Conservation (phyloP, 495 filamentous ascomycete genomes). For the Paragyromitra xinjiangensis region DNA sequence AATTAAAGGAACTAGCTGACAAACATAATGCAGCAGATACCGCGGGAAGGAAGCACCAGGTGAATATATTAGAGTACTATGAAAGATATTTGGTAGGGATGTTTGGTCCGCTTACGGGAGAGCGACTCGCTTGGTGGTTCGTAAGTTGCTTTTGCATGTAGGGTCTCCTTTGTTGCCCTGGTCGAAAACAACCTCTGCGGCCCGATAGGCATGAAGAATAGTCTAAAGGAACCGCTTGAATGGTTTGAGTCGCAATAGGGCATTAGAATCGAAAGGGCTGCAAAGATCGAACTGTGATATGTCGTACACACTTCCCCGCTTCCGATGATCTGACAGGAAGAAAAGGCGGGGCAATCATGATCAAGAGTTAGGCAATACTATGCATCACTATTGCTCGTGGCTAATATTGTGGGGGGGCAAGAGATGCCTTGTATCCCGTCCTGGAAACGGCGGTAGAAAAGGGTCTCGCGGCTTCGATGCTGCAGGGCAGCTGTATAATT, state of each 20-base stretch:
- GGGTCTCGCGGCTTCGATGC: constrained; percentile 14
- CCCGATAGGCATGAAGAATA: constrained; percentile 34
- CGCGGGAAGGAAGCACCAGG: constrained; percentile 10
- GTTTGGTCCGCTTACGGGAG: constrained; percentile 21
- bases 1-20: constrained; percentile 11
- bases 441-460: constrained; percentile 5
- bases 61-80: constrained; percentile 21
- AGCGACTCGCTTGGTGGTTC: constrained; percentile 22
- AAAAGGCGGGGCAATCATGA: constrained; percentile 39
- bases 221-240: constrained; percentile 29
- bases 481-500: constrained; percentile 29
- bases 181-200: constrained; percentile 13
- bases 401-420: constrained; percentile 34
- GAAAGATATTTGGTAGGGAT: constrained; percentile 1
- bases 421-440: constrained; percentile 27
- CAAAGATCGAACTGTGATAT: constrained; percentile 46
- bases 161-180: constrained; percentile 35
- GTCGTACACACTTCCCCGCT: constrained; percentile 52
- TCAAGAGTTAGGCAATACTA: constrained; percentile 13
- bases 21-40: constrained; percentile 4
- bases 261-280: constrained; percentile 44
- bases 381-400: constrained; percentile 28
- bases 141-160: constrained; percentile 18
- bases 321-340: constrained; percentile 51
- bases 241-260: constrained; percentile 38